These are phyloP conservation scores for Penicillium coffeae DNA, from an alignment of 495 filamentous ascomycete species.

Conservation along the genomic window DNA sequence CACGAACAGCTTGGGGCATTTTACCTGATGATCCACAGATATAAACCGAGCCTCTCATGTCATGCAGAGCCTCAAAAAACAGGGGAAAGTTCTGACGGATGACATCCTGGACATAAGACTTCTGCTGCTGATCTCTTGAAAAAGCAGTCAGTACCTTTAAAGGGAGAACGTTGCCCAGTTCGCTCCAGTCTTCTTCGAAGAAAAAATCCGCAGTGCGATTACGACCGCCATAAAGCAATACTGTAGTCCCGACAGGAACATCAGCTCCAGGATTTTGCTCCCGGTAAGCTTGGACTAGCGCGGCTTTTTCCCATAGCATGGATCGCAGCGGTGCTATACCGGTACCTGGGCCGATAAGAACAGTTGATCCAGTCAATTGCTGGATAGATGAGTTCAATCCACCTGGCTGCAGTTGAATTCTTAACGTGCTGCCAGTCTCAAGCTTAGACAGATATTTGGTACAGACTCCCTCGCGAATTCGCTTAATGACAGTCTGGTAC, in stretches of 20 bases:
- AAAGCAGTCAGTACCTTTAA: conserved; percentile 72
- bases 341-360: conserved; percentile 87
- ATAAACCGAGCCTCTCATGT: conserved; percentile 55
- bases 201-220: conserved; percentile 71
- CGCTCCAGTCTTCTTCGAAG: conserved; percentile 72
- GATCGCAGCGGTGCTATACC: conserved; percentile 86
- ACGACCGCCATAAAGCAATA: conserved; percentile 77
- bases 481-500: conserved; percentile 84
- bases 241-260: conserved; percentile 28
- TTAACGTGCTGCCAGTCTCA: conserved; percentile 49
- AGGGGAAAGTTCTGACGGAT: conserved; percentile 57
- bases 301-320: conserved; percentile 65
- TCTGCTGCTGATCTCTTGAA: conserved; percentile 70
- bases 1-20: conserved; percentile 88
- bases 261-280: conserved; percentile 30
- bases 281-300: conserved; percentile 35
- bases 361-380: conserved; percentile 52
- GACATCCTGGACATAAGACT: conserved; percentile 86
- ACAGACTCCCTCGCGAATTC: conserved; percentile 81
- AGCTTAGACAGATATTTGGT: conserved; percentile 77
- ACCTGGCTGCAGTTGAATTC: conserved; percentile 55
- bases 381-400: conserved; percentile 49
- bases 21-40: conserved; percentile 80
- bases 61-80: conserved; percentile 57
- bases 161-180: conserved; percentile 28